phyloP scores from a whole-genome alignment of 805 yeast species.

The Saccharomycopsis capsularis region DNA sequence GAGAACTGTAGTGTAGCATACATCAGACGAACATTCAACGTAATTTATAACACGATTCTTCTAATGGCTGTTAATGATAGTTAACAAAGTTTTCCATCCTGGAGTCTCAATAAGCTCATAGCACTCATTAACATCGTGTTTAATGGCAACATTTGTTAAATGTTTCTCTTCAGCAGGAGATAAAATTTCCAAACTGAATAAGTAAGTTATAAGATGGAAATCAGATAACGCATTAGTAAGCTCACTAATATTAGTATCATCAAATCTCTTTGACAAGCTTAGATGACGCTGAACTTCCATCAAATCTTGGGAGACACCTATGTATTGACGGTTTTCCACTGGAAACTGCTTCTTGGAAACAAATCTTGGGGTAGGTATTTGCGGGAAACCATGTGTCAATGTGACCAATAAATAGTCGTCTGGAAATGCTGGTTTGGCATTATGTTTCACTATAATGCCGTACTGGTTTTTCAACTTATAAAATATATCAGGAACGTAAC shows the following conservation, averaged over 20 bases:
- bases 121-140: conserved; percentile 37
- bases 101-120: conserved; percentile 50
- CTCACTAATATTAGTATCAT: conserved; percentile 28
- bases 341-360: conserved; percentile 45
- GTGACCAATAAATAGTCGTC: conserved; percentile 85
- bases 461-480: conserved; percentile 83
- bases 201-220: conserved; percentile 66
- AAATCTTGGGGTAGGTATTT: conserved; percentile 47
- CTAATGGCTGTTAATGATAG: conserved; percentile 32
- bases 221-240: conserved; percentile 42
- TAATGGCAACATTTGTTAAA: conserved; percentile 42
- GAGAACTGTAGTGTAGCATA: too few species aligned
- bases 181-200: conserved; percentile 51
- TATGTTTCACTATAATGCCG: conserved; percentile 75
- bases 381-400: conserved; percentile 88
- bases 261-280: conserved; percentile 26
- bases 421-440: conserved; percentile 89
- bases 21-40: too few species aligned
- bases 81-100: conserved; percentile 77
- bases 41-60: too few species aligned
- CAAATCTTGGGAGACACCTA: conserved; percentile 71
- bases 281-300: conserved; percentile 46
- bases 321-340: conserved; percentile 69
- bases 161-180: conserved; percentile 46
- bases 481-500: conserved; percentile 93